Base-by-base conservation (phyloP, 768 basidiomycete species). In the Boletus rex-veris region DNA sequence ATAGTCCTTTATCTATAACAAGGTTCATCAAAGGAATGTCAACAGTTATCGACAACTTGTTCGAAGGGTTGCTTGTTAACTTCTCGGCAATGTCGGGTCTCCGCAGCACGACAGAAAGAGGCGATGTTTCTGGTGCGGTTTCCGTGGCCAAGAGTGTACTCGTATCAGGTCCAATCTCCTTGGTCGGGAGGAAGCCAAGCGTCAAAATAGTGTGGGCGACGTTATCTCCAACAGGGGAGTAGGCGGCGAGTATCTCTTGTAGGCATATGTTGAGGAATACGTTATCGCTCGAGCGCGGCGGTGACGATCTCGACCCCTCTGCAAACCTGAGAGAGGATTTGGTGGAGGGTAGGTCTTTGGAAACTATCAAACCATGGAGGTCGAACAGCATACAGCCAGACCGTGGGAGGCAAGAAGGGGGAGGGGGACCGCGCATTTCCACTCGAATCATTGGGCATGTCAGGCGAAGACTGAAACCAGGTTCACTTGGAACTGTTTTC, bases 331-430 rank as follows among this genome's bases (percentile, higher is more conserved):
- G 58, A 37, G 61, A 40, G 46, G 66, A 37, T 60, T 45, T 68
- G 58, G 37, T 30, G 14, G 55, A 48, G 21, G 49, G 49, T n/a
- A 46, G 28, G 16, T 69, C 65, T 37, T 70, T 75, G 46, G 63
- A 69, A 16, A 85, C 54, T 7, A 53, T 66, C 19, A 89, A 58
- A 48, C 76, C 73, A 63, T 85, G 81, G 1, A 89, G 48, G 61
- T 91, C 88, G 33, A 89, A 26, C 15, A 88, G 70, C 5, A 90
- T 55, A 24, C 81, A 80, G 5, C 92, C 91, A 41, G 91, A 91
- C 24, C 88, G 81, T 16, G 74, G 75, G 7, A 64, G 37, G 24
- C 59, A 69, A 2, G 65, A 65, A 18, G 73, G 65, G 5, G 84
- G 84, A 30, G 90, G 76, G 6, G 85, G 83, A 63, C 81, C 85